Conservation (phyloP, 352 stramenopile species). For the Pilasporangium apinafurcum region DNA sequence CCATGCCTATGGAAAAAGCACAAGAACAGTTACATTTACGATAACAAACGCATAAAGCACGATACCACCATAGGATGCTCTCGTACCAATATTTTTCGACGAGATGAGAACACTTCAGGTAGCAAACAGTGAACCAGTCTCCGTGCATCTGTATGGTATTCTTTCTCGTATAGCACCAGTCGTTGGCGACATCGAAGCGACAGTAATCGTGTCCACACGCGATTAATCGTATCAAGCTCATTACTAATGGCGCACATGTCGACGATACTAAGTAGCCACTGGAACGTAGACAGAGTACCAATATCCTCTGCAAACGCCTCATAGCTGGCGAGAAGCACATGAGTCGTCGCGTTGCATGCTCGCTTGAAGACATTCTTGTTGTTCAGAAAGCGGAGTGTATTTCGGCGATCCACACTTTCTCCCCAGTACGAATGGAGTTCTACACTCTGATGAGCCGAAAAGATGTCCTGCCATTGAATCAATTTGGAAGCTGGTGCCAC, state of each 20-base stretch:
- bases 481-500: conserved; percentile 31
- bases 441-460: conserved; percentile 18
- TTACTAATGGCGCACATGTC: conserved; percentile 22
- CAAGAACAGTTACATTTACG: neutral
- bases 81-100: conserved; percentile 67
- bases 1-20: conserved; percentile 35
- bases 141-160: conserved; percentile 32
- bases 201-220: conserved; percentile 45
- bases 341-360: conserved; percentile 14
- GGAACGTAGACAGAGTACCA: conserved; percentile 21
- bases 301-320: conserved; percentile 52
- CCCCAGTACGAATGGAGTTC: conserved; percentile 55
- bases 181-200: conserved; percentile 60
- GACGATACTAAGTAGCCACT: conserved; percentile 40
- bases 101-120: conserved; percentile 58
- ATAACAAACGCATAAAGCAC: neutral
- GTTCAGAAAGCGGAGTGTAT: conserved; percentile 25
- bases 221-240: conserved; percentile 12
- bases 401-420: conserved; percentile 24
- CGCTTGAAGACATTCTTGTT: conserved; percentile 23
- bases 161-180: conserved; percentile 33
- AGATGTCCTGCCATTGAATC: conserved; percentile 23
- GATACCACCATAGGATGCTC: neutral
- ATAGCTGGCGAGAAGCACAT: conserved; percentile 55
- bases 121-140: conserved; percentile 62